phyloP scores from a whole-genome alignment of 148 eudicot species.

The Pharnaceum exiguum region DNA sequence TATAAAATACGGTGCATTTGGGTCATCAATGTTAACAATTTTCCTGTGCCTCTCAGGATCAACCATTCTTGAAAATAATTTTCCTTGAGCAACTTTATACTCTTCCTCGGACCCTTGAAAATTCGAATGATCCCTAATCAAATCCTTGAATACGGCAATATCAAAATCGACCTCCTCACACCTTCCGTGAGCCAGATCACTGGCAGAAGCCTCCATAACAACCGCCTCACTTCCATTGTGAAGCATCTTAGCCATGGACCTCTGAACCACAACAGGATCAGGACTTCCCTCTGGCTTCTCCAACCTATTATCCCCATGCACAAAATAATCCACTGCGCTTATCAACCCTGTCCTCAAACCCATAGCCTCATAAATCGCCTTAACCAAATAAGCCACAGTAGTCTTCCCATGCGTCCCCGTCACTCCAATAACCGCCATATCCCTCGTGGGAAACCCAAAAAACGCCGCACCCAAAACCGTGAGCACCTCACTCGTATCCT shows the following conservation, averaged over 20 bases:
- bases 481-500: constrained; percentile 71
- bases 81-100: constrained; percentile 54
- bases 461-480: constrained; percentile 77
- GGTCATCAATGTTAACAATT: constrained; percentile 87
- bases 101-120: constrained; percentile 71
- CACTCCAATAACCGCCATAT: constrained; percentile 78
- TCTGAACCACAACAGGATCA: constrained; percentile 81
- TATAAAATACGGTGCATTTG: constrained; percentile 60
- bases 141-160: constrained; percentile 84
- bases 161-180: constrained; percentile 94
- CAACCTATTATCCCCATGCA: constrained; percentile 85
- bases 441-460: constrained; percentile 68
- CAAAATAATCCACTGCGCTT: constrained; percentile 74
- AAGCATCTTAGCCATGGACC: constrained; percentile 91
- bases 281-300: constrained; percentile 45
- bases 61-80: constrained; percentile 81
- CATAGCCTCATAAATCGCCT: constrained; percentile 93
- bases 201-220: constrained; percentile 81
- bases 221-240: constrained; percentile 93
- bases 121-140: constrained; percentile 55
- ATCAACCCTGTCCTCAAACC: constrained; percentile 95
- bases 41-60: constrained; percentile 91
- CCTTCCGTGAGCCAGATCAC: constrained; percentile 56
- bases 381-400: constrained; percentile 57
- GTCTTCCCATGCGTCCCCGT: constrained; percentile 93